These are phyloP conservation scores for Ceratocystis smalleyi DNA, from an alignment of 2,329 filamentous ascomycete genomes.

Conservation along the genomic window DNA sequence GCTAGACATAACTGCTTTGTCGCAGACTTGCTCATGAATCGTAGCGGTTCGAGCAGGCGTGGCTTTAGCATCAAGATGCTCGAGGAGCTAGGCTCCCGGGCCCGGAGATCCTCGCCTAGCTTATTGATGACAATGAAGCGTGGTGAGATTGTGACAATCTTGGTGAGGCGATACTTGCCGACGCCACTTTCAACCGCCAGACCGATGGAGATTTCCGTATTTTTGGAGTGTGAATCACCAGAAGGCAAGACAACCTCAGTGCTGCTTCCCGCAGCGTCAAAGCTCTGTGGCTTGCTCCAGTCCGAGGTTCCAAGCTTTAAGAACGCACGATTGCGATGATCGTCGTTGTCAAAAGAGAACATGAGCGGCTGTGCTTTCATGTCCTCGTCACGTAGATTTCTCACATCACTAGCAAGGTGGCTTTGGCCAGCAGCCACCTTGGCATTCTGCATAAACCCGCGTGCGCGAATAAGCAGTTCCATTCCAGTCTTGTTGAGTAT, in stretches of 20 bases:
- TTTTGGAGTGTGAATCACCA: constrained; percentile 23
- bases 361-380: constrained; percentile 61
- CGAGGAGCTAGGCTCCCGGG: constrained; percentile 83
- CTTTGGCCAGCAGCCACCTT: constrained; percentile 72
- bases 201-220: constrained; percentile 77
- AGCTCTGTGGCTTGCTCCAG: constrained; percentile 96
- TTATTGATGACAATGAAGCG: constrained; percentile 92
- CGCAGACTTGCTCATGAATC: constrained; percentile 70
- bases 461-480: constrained; percentile 72
- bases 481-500: constrained; percentile 91
- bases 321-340: constrained; percentile 78
- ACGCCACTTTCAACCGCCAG: constrained; percentile 80
- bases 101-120: constrained; percentile 71
- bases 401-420: constrained; percentile 18
- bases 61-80: constrained; percentile 63
- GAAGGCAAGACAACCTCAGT: constrained; percentile 76
- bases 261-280: constrained; percentile 90
- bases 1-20: constrained; percentile 85
- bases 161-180: constrained; percentile 95
- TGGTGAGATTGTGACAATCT: constrained; percentile 83
- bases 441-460: constrained; percentile 71
- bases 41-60: constrained; percentile 68
- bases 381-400: constrained; percentile 6
- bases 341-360: constrained; percentile 84
- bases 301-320: constrained; percentile 77